A percentile compares a stretch with the other conserved stretches of the same genome.
These are phyloP conservation scores for Nitzschia sp. DNA, from an alignment of 108 stramenopile genomes.

Conservation along the genomic window DNA sequence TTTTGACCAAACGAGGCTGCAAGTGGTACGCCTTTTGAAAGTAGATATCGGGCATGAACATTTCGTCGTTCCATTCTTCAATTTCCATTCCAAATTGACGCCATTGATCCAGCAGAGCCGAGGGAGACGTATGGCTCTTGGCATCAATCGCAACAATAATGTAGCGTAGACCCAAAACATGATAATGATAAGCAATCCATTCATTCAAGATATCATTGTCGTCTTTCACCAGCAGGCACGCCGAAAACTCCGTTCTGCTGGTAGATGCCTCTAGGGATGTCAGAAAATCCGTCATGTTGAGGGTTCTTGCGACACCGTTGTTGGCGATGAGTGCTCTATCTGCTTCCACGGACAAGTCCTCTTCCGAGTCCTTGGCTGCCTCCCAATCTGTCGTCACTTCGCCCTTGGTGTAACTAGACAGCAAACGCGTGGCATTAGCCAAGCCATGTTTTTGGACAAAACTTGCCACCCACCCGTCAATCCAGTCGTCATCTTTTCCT, in stretches of 20 bases:
- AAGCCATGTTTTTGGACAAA: conserved; percentile 26
- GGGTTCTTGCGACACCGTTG: background rate
- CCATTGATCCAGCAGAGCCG: conserved; percentile 16
- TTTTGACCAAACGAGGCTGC: conserved; percentile 3
- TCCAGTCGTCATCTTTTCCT: conserved; percentile 24
- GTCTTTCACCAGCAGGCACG: conserved; percentile 44
- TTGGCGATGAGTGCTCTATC: background rate
- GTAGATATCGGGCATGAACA: conserved; percentile 42
- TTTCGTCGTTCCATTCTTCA: conserved; percentile 36
- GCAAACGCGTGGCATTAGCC: conserved; percentile 15
- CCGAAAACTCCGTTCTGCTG: conserved; percentile 20
- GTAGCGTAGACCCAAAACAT: conserved; percentile 30
- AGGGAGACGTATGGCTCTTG: conserved; percentile 22
- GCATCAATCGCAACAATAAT: conserved; percentile 40
- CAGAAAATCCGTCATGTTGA: background rate
- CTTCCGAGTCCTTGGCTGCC: background rate
- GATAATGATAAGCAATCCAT: conserved; percentile 60
- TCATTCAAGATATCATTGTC: conserved; percentile 47
- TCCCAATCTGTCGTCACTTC: background rate
- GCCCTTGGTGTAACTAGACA: conserved; percentile 5
- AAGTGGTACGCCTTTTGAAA: conserved; percentile 19
- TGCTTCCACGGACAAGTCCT: background rate
- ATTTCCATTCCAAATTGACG: conserved; percentile 29
- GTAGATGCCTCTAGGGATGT: background rate
- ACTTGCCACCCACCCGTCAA: conserved; percentile 25